Evolutionary conservation across 495 filamentous ascomycete species (phyloP).

Genomic region (Clohesyomyces aquaticus): DNA sequence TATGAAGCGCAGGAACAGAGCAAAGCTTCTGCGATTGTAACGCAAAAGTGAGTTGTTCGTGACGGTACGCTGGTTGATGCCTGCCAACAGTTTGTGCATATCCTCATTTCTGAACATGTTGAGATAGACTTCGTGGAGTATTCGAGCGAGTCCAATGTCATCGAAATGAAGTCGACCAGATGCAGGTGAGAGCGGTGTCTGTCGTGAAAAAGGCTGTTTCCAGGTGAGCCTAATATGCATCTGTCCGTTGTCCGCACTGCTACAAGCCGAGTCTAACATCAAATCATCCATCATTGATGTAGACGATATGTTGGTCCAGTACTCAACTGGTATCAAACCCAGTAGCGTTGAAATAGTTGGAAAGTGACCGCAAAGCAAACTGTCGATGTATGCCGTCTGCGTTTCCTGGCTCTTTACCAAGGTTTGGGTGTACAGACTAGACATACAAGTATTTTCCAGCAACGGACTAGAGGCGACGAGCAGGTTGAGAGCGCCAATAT

Average conservation of each 20-base stretch:
- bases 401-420: neutral
- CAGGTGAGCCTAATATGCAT: neutral
- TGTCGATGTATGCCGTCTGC: conserved; percentile 37
- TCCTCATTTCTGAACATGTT: conserved; percentile 53
- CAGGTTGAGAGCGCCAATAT: conserved; percentile 55
- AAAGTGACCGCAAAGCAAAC: conserved; percentile 52
- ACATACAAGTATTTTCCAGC: conserved; percentile 32
- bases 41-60: neutral
- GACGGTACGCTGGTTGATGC: neutral
- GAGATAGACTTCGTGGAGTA: conserved; percentile 49
- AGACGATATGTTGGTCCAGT: conserved; percentile 51
- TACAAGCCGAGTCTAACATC: neutral
- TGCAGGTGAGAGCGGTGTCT: neutral
- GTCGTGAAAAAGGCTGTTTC: neutral
- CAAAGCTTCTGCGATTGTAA: neutral
- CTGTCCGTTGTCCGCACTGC: neutral
- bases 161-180: conserved; percentile 36
- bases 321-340: conserved; percentile 54
- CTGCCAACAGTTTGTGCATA: neutral
- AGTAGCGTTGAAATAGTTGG: conserved; percentile 54
- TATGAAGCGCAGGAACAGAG: neutral
- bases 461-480: conserved; percentile 55
- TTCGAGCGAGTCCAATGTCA: conserved; percentile 42
- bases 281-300: conserved; percentile 20
- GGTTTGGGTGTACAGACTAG: neutral